phyloP scores from a whole-genome alignment of 208 protist species.

The Herpetomonas muscarum region DNA sequence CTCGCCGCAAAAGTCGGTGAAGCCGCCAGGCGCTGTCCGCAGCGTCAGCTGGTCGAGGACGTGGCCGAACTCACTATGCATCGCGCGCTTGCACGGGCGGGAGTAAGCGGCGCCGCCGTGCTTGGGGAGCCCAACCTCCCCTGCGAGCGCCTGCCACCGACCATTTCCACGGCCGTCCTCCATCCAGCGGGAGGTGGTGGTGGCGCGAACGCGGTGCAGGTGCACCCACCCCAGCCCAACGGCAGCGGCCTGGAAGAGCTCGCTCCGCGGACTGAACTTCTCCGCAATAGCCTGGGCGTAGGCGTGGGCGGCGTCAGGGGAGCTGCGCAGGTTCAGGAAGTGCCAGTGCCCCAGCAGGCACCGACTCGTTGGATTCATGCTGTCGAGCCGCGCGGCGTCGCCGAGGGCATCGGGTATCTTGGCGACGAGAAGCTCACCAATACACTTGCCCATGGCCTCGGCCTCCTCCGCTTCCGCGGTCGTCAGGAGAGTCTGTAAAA shows the following conservation, averaged over 20 bases:
- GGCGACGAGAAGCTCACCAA: not conserved
- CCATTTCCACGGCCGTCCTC: not conserved
- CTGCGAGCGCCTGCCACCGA: not conserved
- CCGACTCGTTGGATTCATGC: constrained; percentile 23
- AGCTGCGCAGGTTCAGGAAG: constrained; percentile 18
- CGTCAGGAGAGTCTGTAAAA: not conserved
- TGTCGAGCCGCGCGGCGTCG: constrained; percentile 22
- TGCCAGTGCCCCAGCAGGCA: constrained; percentile 38
- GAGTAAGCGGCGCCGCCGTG: not conserved
- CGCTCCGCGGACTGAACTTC: constrained; percentile 3
- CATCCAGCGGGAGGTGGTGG: not conserved
- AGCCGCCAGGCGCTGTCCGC: not conserved
- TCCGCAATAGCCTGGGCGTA: constrained; percentile 22
- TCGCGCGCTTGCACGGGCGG: not conserved
- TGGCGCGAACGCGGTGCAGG: constrained; percentile 13
- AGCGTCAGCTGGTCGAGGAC: constrained; percentile 1
- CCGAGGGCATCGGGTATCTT: not conserved
- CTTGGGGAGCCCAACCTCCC: not conserved
- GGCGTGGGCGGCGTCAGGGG: constrained; percentile 30
- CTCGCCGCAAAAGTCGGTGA: not conserved
- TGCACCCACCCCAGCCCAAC: constrained; percentile 34
- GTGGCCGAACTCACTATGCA: not conserved
- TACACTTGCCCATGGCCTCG: not conserved
- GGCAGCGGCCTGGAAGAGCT: constrained; percentile 17
- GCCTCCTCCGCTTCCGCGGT: not conserved